Conservation (phyloP, 228 moss, liverwort and hornwort species). For the Sphagnum magellanicum region DNA sequence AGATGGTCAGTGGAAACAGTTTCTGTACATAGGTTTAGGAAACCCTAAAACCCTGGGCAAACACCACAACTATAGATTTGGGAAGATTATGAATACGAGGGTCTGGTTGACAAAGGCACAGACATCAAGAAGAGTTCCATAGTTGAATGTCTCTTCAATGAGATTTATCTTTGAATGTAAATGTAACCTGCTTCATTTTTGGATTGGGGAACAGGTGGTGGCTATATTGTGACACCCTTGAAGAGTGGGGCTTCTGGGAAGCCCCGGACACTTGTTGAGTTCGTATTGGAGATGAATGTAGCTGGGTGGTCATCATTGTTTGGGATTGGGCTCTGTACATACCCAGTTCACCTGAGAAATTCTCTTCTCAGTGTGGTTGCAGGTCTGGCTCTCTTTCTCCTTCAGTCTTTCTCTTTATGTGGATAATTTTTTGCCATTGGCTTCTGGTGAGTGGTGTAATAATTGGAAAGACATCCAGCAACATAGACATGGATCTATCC, state of each 20-base stretch:
- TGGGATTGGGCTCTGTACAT: slow-evolving; percentile 50
- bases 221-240: slow-evolving; percentile 66
- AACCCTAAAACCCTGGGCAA: too few relatives aligned
- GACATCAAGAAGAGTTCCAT: too few relatives aligned
- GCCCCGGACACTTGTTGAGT: slow-evolving; percentile 53
- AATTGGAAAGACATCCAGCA: neutral
- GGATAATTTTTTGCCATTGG: too few relatives aligned
- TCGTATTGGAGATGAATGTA: slow-evolving; percentile 64
- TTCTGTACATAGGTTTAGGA: too few relatives aligned
- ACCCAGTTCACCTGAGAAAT: slow-evolving; percentile 57
- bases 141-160: too few relatives aligned
- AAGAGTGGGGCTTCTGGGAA: slow-evolving; percentile 45
- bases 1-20: too few relatives aligned
- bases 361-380: slow-evolving; percentile 58
- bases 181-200: too few relatives aligned
- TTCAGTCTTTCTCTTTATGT: neutral
- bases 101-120: too few relatives aligned
- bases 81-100: too few relatives aligned
- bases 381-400: slow-evolving; percentile 29
- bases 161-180: too few relatives aligned
- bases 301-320: slow-evolving; percentile 72
- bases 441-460: too few relatives aligned
- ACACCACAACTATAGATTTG: too few relatives aligned
- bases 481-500: neutral
- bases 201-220: slow-evolving; percentile 39